Percentiles rank a stretch among this genome's conserved stretches.
phyloP scores from a whole-genome alignment of 2,329 filamentous ascomycete genomes.

The Beauveria rudraprayagi region DNA sequence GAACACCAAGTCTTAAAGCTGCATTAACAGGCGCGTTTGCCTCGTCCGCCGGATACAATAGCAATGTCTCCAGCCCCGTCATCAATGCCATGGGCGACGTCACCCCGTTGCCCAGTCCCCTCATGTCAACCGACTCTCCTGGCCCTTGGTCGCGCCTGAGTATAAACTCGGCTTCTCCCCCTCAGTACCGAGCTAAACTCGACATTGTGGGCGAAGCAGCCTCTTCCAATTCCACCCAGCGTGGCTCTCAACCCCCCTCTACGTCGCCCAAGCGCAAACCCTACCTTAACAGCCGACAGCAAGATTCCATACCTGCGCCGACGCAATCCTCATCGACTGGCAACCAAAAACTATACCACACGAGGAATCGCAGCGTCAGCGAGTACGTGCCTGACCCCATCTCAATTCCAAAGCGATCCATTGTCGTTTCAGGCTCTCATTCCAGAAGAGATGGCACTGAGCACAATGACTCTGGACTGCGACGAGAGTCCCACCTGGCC shows the following conservation, averaged over 20 bases:
- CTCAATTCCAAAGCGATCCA: conserved; percentile 60
- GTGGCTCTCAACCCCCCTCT: conserved; percentile 14
- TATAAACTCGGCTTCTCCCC: conserved; percentile 37
- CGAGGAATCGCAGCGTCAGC: conserved; percentile 75
- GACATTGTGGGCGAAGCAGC: conserved; percentile 20
- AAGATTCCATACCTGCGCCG: neutral
- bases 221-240: conserved; percentile 32
- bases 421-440: conserved; percentile 62
- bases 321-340: neutral
- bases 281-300: conserved; percentile 29
- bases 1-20: conserved; percentile 56
- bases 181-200: conserved; percentile 19
- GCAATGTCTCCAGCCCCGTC: conserved; percentile 63
- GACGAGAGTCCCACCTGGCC: conserved; percentile 76
- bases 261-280: conserved; percentile 47
- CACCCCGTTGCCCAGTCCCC: conserved; percentile 70
- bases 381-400: conserved; percentile 74
- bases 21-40: conserved; percentile 42
- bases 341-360: conserved; percentile 32
- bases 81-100: conserved; percentile 70
- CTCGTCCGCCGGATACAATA: conserved; percentile 51
- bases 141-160: conserved; percentile 55
- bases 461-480: conserved; percentile 40
- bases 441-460: conserved; percentile 29
- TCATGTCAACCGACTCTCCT: conserved; percentile 57